Percentiles rank a stretch among this genome's conserved stretches.
These are phyloP conservation scores for Magnusiomyces suaveolens DNA, from an alignment of 1,139 yeast genomes.

Conservation along the genomic window DNA sequence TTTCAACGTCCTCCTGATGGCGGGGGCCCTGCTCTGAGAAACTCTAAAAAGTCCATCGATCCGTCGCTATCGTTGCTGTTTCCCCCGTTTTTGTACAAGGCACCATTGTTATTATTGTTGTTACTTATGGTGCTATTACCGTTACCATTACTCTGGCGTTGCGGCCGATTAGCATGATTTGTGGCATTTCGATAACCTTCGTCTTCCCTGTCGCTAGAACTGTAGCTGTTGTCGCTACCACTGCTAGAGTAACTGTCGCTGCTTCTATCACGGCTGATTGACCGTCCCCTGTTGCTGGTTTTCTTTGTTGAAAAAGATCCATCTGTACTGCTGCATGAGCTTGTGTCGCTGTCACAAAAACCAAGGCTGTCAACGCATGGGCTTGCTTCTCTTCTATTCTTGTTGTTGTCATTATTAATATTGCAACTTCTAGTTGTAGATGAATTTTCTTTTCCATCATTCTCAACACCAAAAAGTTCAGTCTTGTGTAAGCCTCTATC, in stretches of 20 bases:
- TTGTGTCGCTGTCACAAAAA: neutral
- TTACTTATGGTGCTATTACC: too few relatives aligned
- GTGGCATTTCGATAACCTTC: neutral
- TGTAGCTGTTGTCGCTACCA: neutral
- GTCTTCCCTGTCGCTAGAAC: neutral
- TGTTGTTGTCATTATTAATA: neutral
- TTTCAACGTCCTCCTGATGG: neutral
- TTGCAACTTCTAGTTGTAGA: too few relatives aligned
- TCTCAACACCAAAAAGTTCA: too few relatives aligned
- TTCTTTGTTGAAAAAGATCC: neutral
- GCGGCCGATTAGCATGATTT: neutral
- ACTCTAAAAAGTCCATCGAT: slow-evolving; percentile 5
- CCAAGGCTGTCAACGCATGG: too few relatives aligned
- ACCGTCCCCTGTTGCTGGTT: neutral
- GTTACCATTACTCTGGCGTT: neutral
- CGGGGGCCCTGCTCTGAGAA: neutral
- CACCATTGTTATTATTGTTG: neutral
- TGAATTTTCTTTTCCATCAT: too few relatives aligned
- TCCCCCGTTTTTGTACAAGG: neutral
- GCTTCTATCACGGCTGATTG: neutral
- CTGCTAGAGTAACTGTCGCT: neutral
- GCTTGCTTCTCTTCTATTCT: neutral
- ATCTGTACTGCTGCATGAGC: neutral
- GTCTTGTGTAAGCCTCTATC: too few relatives aligned
- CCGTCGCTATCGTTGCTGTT: neutral